Percentiles rank a stretch among this genome's conserved stretches.
phyloP scores from a whole-genome alignment of 2,329 filamentous ascomycete species.

The Blumeria hordei region DNA sequence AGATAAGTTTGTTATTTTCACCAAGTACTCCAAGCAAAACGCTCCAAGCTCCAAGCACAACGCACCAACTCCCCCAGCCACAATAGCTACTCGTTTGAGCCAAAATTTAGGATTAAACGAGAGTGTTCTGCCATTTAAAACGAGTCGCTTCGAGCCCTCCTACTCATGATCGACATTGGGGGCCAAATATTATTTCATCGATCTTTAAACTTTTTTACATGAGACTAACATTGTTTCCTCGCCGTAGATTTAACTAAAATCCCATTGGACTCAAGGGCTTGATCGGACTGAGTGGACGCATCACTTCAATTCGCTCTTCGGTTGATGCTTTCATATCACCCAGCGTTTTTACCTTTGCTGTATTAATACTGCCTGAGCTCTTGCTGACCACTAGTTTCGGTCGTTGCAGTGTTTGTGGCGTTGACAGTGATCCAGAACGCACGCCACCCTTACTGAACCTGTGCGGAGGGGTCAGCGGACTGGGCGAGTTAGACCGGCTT shows the following conservation, averaged over 20 bases:
- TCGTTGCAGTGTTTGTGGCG: background rate
- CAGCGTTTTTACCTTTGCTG: background rate
- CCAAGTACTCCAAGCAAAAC: background rate
- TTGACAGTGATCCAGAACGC: background rate
- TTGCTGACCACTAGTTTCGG: constrained; percentile 2
- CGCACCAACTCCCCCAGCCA: background rate
- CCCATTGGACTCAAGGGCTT: constrained; percentile 39
- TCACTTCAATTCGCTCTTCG: constrained; percentile 4
- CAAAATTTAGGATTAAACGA: background rate
- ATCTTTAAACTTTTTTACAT: no score
- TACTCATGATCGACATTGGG: background rate
- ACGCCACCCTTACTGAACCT: background rate
- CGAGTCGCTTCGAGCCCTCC: background rate
- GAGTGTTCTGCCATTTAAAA: background rate
- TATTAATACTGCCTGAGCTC: background rate
- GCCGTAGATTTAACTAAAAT: constrained; percentile 15
- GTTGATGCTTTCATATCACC: background rate
- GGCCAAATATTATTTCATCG: background rate
- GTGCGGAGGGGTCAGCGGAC: background rate
- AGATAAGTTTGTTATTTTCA: no score
- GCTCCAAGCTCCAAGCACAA: background rate
- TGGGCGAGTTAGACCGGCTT: background rate
- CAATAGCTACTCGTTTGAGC: background rate
- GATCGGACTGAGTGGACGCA: constrained; percentile 34
- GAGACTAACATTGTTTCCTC: background rate